These are phyloP conservation scores for Solanum piurae DNA, from an alignment of 257 asterid genomes.

Conservation along the genomic window DNA sequence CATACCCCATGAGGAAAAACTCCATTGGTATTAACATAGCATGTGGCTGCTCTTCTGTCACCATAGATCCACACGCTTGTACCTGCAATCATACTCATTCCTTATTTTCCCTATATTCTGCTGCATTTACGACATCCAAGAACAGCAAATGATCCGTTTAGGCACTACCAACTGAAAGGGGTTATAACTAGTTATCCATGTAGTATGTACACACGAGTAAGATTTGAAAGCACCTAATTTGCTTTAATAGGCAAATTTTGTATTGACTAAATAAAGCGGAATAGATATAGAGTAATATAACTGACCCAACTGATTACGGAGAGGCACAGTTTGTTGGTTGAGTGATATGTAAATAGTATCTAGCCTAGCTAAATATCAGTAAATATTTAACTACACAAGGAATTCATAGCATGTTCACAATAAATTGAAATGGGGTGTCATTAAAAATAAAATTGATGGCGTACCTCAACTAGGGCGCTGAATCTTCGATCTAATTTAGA, in stretches of 20 bases:
- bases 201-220: neutral
- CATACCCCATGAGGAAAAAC: slow-evolving; percentile 72
- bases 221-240: neutral
- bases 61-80: slow-evolving; percentile 84
- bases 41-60: slow-evolving; percentile 93
- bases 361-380: neutral
- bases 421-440: neutral
- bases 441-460: neutral
- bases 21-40: slow-evolving; percentile 84
- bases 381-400: neutral
- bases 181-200: neutral
- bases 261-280: neutral
- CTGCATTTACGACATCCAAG: neutral
- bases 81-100: slow-evolving; percentile 35
- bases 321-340: neutral
- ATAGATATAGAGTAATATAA: neutral
- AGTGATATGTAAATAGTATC: neutral
- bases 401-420: neutral
- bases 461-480: slow-evolving; percentile 91
- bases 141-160: neutral
- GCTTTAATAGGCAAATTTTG: neutral
- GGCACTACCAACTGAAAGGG: neutral
- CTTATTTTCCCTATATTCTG: neutral
- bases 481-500: slow-evolving; percentile 66
- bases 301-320: neutral